A percentile compares a stretch with the other conserved stretches of the same genome.
phyloP scores from a whole-genome alignment of 495 filamentous ascomycete genomes.

The Platismatia glauca region DNA sequence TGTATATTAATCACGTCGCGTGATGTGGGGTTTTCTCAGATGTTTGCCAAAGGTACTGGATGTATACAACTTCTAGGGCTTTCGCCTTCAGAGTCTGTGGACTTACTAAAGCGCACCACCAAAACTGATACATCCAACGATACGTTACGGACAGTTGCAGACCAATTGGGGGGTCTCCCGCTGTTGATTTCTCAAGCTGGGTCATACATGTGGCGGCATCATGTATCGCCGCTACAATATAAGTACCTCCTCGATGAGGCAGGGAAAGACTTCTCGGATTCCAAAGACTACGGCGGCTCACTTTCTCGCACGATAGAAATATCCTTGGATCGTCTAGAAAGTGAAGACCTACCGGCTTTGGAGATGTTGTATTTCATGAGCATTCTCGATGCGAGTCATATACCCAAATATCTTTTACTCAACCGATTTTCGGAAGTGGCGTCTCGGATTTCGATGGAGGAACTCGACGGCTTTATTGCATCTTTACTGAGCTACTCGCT shows the following conservation, averaged over 20 bases:
- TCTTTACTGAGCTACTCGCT: neutral
- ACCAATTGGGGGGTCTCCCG: neutral
- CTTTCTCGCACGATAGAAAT: slow-evolving; percentile 1
- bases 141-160: neutral
- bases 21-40: neutral
- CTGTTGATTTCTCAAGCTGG: neutral
- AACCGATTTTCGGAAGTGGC: neutral
- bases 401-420: slow-evolving; percentile 6
- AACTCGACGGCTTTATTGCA: neutral
- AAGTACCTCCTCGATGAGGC: neutral
- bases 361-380: slow-evolving; percentile 1
- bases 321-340: slow-evolving; percentile 4
- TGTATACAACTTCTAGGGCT: neutral
- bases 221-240: neutral
- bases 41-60: neutral
- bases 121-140: neutral
- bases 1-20: neutral
- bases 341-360: slow-evolving; percentile 5
- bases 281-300: neutral
- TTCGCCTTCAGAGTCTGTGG: slow-evolving; percentile 7
- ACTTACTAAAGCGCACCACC: neutral
- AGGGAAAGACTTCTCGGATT: neutral
- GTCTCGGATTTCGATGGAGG: neutral
- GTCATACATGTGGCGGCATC: neutral
- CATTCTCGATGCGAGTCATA: slow-evolving; percentile 5